phyloP scores from a whole-genome alignment of 164 flowering plant genomes.

The Chimonanthus praecox region DNA sequence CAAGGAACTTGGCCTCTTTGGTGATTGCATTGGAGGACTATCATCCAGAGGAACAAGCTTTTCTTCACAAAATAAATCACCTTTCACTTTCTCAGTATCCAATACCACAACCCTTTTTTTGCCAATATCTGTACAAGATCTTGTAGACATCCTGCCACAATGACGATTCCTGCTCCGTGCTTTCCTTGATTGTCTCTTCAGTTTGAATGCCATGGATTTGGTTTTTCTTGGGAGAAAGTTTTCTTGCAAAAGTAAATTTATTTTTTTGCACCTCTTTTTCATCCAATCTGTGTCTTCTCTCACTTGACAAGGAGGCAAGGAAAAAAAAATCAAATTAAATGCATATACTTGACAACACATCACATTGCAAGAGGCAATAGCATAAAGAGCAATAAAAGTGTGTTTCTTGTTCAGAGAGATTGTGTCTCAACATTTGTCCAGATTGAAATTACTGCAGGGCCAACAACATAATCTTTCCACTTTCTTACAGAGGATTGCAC shows the following conservation, averaged over 20 bases:
- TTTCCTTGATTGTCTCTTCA: constrained; percentile 63
- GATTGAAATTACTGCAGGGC: not conserved
- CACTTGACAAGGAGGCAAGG: not conserved
- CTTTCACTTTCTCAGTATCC: constrained; percentile 30
- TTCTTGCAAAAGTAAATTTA: constrained; percentile 44
- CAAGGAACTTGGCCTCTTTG: constrained; percentile 27
- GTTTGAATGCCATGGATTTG: constrained; percentile 28
- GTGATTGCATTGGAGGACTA: constrained; percentile 41
- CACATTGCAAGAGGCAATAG: not conserved
- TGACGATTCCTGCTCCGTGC: constrained; percentile 79
- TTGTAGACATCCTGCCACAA: constrained; percentile 39
- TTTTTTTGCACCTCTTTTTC: not conserved
- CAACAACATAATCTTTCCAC: not conserved
- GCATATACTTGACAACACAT: not conserved
- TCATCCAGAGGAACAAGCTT: constrained; percentile 19
- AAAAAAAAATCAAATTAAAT: not conserved
- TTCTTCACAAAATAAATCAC: constrained; percentile 15
- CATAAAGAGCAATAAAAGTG: not conserved
- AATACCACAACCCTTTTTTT: constrained; percentile 63
- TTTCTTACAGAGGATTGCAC: not conserved
- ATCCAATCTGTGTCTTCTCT: constrained; percentile 1
- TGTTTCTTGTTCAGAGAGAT: not conserved
- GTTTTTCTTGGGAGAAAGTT: constrained; percentile 45
- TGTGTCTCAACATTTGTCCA: not conserved
- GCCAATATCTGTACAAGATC: constrained; percentile 71